Evolutionary conservation across 2,329 filamentous ascomycete genomes (phyloP).

Genomic region (Diaporthe destruens): DNA sequence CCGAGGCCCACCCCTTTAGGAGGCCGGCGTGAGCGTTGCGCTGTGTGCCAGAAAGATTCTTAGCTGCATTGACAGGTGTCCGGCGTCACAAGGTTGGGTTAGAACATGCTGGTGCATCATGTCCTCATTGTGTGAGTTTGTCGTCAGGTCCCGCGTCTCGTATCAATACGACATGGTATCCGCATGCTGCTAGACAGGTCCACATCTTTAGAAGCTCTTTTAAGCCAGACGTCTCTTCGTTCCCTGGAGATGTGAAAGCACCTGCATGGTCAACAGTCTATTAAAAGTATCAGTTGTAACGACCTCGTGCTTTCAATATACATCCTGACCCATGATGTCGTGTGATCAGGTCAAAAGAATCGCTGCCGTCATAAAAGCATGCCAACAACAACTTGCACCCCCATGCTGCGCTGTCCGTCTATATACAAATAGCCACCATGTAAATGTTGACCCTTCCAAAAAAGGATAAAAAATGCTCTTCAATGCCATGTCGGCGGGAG

Average conservation of each 20-base stretch:
- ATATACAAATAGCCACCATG: constrained; percentile 27
- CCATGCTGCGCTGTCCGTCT: constrained; percentile 31
- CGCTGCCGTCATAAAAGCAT: constrained; percentile 20
- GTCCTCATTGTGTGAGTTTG: neutral
- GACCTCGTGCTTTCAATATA: constrained; percentile 20
- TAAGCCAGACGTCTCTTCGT: neutral
- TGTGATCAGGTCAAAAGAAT: constrained; percentile 4
- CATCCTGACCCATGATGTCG: neutral
- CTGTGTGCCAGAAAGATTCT: neutral
- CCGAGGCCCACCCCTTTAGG: constrained; percentile 71
- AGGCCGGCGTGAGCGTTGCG: constrained; percentile 51
- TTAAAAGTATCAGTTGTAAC: constrained; percentile 15
- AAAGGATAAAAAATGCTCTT: constrained; percentile 11
- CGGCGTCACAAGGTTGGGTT: constrained; percentile 1
- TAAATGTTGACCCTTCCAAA: constrained; percentile 6
- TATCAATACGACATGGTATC: neutral
- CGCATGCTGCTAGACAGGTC: neutral
- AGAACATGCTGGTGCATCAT: neutral
- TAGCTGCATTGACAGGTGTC: constrained; percentile 13
- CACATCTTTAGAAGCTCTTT: neutral
- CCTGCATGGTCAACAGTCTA: constrained; percentile 8
- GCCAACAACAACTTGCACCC: neutral
- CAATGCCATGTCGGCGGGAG: neutral
- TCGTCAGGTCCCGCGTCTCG: neutral
- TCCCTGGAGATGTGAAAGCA: neutral